Conservation (phyloP, 2,329 filamentous ascomycete species). For the Microcyclospora tardicrescens region DNA sequence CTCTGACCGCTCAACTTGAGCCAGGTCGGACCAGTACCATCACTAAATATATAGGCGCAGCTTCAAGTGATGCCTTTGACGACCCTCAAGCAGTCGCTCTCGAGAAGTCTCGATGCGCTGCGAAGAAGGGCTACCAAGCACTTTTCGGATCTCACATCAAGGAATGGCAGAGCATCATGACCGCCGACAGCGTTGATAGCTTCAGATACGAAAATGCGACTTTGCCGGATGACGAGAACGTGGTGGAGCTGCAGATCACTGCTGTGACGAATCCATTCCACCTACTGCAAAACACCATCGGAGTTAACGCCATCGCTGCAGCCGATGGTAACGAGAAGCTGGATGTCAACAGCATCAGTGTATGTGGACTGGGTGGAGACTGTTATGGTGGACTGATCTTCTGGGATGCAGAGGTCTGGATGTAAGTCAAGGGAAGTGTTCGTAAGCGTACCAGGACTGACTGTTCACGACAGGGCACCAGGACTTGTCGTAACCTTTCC, state of each 20-base stretch:
- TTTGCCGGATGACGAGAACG: constrained; percentile 43
- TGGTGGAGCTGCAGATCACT: constrained; percentile 44
- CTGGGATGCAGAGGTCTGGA: constrained; percentile 50
- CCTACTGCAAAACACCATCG: constrained; percentile 43
- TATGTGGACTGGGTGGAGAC: constrained; percentile 55
- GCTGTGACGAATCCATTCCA: constrained; percentile 45
- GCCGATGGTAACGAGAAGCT: constrained; percentile 38
- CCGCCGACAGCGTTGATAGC: constrained; percentile 48
- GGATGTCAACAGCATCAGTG: constrained; percentile 51
- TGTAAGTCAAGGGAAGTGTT: constrained; percentile 22
- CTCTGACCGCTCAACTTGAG: constrained; percentile 40
- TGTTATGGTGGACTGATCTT: constrained; percentile 55
- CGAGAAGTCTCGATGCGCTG: constrained; percentile 39
- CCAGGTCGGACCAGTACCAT: constrained; percentile 43
- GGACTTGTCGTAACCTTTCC: constrained; percentile 53
- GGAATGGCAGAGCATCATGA: constrained; percentile 51
- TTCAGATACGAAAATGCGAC: constrained; percentile 45
- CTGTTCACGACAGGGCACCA: constrained; percentile 30
- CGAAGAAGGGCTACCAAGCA: constrained; percentile 40
- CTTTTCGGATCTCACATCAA: constrained; percentile 43
- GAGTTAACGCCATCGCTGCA: constrained; percentile 39
- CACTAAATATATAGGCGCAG: constrained; percentile 55
- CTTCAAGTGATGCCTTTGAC: constrained; percentile 54
- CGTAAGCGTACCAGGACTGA: too few relatives aligned
- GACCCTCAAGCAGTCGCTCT: constrained; percentile 44